Evolutionary conservation across 176 grass and related monocot species (phyloP).

Genomic region (Olyra latifolia): DNA sequence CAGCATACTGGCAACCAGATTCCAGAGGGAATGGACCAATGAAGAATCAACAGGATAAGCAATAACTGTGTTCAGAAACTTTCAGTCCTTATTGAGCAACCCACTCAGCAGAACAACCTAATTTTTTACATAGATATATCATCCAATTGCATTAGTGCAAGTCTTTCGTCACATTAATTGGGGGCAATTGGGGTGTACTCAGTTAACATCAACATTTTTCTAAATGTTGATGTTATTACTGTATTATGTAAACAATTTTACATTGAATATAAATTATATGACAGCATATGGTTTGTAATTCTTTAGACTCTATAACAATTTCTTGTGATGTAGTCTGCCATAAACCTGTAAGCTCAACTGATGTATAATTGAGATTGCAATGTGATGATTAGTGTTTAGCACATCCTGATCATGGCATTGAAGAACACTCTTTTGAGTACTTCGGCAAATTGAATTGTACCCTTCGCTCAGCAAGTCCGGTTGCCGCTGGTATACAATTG

Average conservation of each 20-base stretch:
- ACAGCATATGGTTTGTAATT: neutral
- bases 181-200: neutral
- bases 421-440: constrained; percentile 24
- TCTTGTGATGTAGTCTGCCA: neutral
- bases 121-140: neutral
- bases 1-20: neutral
- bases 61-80: neutral
- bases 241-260: neutral
- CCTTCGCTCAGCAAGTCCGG: constrained; percentile 52
- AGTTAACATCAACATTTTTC: neutral
- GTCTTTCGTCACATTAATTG: neutral
- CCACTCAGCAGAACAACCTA: neutral
- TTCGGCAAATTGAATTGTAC: constrained; percentile 49
- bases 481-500: constrained; percentile 51
- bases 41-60: neutral
- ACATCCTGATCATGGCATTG: constrained; percentile 47
- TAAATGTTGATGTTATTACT: neutral
- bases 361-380: neutral
- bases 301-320: neutral
- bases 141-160: neutral
- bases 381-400: constrained; percentile 6
- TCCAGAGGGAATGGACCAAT: neutral
- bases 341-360: neutral
- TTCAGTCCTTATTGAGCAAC: neutral
- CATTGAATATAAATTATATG: constrained; percentile 2